These are phyloP conservation scores for Trypanosoma platydactyli DNA, from an alignment of 208 protist species.

Conservation along the genomic window DNA sequence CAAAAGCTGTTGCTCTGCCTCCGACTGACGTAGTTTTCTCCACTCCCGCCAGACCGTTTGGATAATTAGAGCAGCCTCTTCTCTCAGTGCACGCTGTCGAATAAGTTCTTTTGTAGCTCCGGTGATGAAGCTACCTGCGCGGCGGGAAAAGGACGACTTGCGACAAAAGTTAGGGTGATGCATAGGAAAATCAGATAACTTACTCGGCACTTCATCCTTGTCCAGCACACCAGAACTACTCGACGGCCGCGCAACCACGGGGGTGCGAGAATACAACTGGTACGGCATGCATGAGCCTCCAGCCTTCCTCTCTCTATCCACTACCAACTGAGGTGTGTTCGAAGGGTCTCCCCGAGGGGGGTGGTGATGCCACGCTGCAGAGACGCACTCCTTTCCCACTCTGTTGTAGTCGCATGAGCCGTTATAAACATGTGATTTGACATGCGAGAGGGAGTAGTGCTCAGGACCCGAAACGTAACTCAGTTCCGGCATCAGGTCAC, in stretches of 20 bases:
- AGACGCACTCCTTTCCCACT: not conserved
- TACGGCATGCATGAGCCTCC: not conserved
- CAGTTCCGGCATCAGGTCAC: not conserved
- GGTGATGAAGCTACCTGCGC: not conserved
- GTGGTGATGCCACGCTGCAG: no score
- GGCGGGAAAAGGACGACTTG: not conserved
- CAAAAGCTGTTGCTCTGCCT: slow-evolving; percentile 3
- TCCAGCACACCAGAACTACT: not conserved
- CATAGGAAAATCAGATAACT: not conserved
- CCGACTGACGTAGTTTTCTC: slow-evolving; percentile 11
- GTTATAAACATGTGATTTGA: not conserved
- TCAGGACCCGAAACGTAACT: not conserved
- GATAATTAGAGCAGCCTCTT: slow-evolving; percentile 58
- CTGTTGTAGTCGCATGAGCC: not conserved
- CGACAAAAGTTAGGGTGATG: not conserved
- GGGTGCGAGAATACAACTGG: not conserved
- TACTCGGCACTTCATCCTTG: not conserved
- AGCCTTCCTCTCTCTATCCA: no score
- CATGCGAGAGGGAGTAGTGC: not conserved
- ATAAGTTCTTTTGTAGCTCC: slow-evolving; percentile 16
- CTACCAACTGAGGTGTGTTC: no score
- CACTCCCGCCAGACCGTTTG: slow-evolving; percentile 46
- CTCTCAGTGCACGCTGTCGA: slow-evolving; percentile 36
- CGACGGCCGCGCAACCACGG: not conserved
- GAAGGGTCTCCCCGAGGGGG: no score